Evolutionary conservation across 2,329 filamentous ascomycete genomes (phyloP), one percentile per base, ranked within the genome.

Genomic region (Diaporthe longicolla): DNA sequence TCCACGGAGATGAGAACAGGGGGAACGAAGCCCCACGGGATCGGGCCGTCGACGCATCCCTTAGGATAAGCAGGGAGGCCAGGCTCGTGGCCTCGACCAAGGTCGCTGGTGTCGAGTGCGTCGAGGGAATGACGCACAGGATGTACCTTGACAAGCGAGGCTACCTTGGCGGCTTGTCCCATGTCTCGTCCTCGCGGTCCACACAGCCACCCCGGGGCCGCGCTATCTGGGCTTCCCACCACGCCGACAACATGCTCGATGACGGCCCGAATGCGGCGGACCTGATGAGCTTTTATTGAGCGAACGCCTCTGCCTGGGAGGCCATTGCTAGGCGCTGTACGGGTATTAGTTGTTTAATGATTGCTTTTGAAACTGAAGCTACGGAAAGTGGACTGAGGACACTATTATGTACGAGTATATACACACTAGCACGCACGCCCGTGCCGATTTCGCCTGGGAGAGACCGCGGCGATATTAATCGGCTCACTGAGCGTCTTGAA

Each of bases 1-100:
- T 37, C 63, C 45, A 52, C 8, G 29, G 45, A 52, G 63, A 52
- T 40, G 63, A 66, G 32, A 52, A 66, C 61, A 50, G 24, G 45
- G 26, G 40, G 45, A 52, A 40, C n/a, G n/a, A 52, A 66, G n/a
- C 13, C 21, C 45, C 32, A 3, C 29, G 37, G 6, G 29, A 52
- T 4, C 21, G 17, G 11, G 11, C 29, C 5, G 50, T 15, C 29
- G 45, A 66, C 19, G 26, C 4, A 10, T n/a, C 0, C 21, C 29
- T 13, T 4, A 17, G 21, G 45, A 21, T 4, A 8, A 37, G 45
- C 45, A 26, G 1, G 29, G 45, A 26, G 32, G 24, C 29, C 8
- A 19, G 5, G 7, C 15, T 50, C 21, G 3, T 35, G 21, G 19
- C 61, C 11, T 29, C 43, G 29, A 26, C 5, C 45, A 37, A 66